Evolutionary conservation across 1,284 basidiomycete genomes (phyloP).

Genomic region (Ganoderma resinaceum): DNA sequence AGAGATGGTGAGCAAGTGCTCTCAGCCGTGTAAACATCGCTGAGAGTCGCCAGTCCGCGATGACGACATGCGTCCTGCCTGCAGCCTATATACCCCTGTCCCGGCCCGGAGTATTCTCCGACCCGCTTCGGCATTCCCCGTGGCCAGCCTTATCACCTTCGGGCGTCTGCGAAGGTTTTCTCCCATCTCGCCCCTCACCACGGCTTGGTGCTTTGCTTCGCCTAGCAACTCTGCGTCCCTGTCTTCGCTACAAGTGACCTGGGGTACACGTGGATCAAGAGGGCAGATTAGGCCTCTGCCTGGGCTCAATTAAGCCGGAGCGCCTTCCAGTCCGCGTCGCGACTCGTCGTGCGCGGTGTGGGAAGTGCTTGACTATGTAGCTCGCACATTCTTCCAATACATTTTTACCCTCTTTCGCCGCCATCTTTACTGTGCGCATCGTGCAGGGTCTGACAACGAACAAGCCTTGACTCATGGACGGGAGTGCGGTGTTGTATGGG

Average conservation of each 20-base stretch:
- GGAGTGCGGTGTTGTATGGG: not conserved
- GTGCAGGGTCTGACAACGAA: not conserved
- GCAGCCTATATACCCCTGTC: conserved; percentile 5
- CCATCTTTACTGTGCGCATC: not conserved
- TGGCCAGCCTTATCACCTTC: not conserved
- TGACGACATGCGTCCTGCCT: conserved; percentile 29
- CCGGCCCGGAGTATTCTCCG: conserved; percentile 9
- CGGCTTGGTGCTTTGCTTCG: conserved; percentile 41
- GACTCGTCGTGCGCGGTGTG: conserved; percentile 48
- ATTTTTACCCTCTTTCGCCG: not conserved
- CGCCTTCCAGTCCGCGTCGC: conserved; percentile 56
- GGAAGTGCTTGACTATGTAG: conserved; percentile 79
- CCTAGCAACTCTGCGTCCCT: conserved; percentile 52
- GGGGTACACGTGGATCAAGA: conserved; percentile 56
- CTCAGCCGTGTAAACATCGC: conserved; percentile 52
- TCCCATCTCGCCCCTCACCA: conserved; percentile 45
- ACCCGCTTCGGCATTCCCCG: conserved; percentile 25
- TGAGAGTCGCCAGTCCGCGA: conserved; percentile 1
- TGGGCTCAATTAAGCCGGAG: conserved; percentile 85
- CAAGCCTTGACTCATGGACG: not conserved
- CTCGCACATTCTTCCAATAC: conserved; percentile 54
- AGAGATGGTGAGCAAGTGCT: conserved; percentile 49
- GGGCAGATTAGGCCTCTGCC: conserved; percentile 42
- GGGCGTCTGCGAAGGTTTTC: conserved; percentile 14
- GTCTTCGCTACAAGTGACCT: conserved; percentile 39